phyloP scores from a whole-genome alignment of 2,329 filamentous ascomycete genomes.

The Xylariaceae sp. region DNA sequence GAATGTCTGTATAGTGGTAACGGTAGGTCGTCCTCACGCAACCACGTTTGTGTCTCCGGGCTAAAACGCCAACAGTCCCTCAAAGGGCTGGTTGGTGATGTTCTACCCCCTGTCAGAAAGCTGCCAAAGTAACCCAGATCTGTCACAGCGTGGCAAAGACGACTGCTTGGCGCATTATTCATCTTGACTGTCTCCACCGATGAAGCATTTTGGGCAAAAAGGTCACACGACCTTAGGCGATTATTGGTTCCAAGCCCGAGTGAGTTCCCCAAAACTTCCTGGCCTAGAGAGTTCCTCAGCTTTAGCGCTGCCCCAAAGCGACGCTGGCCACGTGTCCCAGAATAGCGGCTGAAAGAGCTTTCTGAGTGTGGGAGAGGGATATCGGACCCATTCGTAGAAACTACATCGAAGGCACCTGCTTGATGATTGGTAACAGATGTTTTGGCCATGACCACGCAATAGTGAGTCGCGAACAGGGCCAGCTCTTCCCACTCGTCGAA shows the following conservation, averaged over 20 bases:
- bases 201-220: constrained; percentile 35
- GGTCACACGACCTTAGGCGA: constrained; percentile 45
- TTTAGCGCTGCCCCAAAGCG: constrained; percentile 57
- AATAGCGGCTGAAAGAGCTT: constrained; percentile 31
- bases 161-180: constrained; percentile 33
- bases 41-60: constrained; percentile 54
- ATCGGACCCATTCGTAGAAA: background rate
- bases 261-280: constrained; percentile 40
- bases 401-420: background rate
- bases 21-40: constrained; percentile 60
- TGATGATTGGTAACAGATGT: constrained; percentile 20
- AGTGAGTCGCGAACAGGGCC: constrained; percentile 77
- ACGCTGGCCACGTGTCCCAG: constrained; percentile 41
- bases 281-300: constrained; percentile 32
- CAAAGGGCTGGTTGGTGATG: constrained; percentile 67
- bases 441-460: constrained; percentile 69
- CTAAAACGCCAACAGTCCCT: constrained; percentile 73
- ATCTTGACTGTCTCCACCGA: constrained; percentile 17
- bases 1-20: constrained; percentile 72
- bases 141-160: constrained; percentile 76
- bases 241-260: constrained; percentile 42
- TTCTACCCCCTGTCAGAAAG: constrained; percentile 71
- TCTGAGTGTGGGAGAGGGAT: constrained; percentile 3
- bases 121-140: constrained; percentile 53
- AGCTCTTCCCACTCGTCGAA: constrained; percentile 99